A percentile compares a stretch with the other conserved stretches of the same genome.
These are phyloP conservation scores for Phlebiopsis flavidoalba DNA, from an alignment of 768 basidiomycete species.

Conservation along the genomic window DNA sequence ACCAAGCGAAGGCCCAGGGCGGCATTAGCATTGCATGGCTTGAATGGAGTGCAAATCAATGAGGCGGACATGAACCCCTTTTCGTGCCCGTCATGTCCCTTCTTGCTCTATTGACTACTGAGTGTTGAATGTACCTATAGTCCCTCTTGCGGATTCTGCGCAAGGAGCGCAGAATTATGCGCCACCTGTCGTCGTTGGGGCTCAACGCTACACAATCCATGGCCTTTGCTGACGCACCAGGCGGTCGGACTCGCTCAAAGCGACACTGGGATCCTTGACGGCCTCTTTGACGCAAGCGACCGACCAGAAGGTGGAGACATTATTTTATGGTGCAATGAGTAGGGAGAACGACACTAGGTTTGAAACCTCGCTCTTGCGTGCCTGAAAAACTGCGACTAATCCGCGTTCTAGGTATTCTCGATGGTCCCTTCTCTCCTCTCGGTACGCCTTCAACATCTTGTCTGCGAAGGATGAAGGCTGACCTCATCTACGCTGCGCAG, in stretches of 20 bases:
- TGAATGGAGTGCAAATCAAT: constrained; percentile 68
- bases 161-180: constrained; percentile 63
- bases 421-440: constrained; percentile 17
- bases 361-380: constrained; percentile 2
- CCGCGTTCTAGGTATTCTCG: constrained; percentile 13
- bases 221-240: constrained; percentile 66
- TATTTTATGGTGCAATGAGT: constrained; percentile 88
- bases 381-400: background rate
- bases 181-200: constrained; percentile 55
- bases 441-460: background rate
- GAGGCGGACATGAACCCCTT: constrained; percentile 69
- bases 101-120: background rate
- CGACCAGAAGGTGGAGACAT: constrained; percentile 69
- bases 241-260: constrained; percentile 47
- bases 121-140: constrained; percentile 23
- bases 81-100: constrained; percentile 35
- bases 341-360: constrained; percentile 77
- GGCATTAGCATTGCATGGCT: constrained; percentile 64
- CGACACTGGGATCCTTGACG: constrained; percentile 51
- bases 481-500: background rate
- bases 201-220: constrained; percentile 61
- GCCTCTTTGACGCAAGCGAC: constrained; percentile 90
- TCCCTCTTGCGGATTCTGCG: constrained; percentile 66
- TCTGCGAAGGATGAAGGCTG: background rate
- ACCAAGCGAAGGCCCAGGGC: constrained; percentile 46